A percentile compares a stretch with the other conserved stretches of the same genome.
phyloP scores from a whole-genome alignment of 176 grass and related monocot species.

The Tillandsia fasciculata region DNA sequence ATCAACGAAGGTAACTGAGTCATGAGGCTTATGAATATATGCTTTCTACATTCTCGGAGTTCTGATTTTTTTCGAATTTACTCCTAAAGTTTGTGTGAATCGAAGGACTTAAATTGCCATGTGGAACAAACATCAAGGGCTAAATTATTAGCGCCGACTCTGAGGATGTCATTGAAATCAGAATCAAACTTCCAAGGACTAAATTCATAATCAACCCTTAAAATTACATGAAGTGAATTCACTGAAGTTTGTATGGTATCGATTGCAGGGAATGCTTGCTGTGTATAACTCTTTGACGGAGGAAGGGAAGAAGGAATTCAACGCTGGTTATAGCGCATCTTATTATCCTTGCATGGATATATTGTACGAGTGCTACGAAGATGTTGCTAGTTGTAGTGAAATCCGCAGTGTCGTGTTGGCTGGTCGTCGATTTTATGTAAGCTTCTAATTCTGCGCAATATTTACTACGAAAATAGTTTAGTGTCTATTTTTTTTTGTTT shows the following conservation, averaged over 20 bases:
- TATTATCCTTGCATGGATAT: slow-evolving; percentile 78
- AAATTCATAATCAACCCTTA: background rate
- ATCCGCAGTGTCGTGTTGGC: slow-evolving; percentile 77
- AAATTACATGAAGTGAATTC: background rate
- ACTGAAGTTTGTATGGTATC: background rate
- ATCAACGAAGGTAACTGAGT: slow-evolving; percentile 49
- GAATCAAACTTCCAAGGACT: background rate
- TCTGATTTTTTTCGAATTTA: too few relatives aligned
- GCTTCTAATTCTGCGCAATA: slow-evolving; percentile 1
- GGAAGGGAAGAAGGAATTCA: slow-evolving; percentile 62
- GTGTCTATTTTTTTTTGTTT: background rate
- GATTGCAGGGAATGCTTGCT: slow-evolving; percentile 51
- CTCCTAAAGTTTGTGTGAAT: too few relatives aligned
- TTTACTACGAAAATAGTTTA: background rate
- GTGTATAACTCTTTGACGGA: slow-evolving; percentile 59
- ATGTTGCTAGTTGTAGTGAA: slow-evolving; percentile 62
- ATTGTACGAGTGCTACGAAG: slow-evolving; percentile 67
- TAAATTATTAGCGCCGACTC: too few relatives aligned
- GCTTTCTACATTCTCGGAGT: too few relatives aligned
- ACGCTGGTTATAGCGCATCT: slow-evolving; percentile 58
- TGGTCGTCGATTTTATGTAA: slow-evolving; percentile 58
- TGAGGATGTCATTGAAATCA: background rate
- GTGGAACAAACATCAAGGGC: too few relatives aligned
- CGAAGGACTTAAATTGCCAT: too few relatives aligned
- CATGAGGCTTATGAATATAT: too few relatives aligned